These are phyloP conservation scores for Diaporthe longicolla DNA, from an alignment of 2,329 filamentous ascomycete species.

Conservation along the genomic window DNA sequence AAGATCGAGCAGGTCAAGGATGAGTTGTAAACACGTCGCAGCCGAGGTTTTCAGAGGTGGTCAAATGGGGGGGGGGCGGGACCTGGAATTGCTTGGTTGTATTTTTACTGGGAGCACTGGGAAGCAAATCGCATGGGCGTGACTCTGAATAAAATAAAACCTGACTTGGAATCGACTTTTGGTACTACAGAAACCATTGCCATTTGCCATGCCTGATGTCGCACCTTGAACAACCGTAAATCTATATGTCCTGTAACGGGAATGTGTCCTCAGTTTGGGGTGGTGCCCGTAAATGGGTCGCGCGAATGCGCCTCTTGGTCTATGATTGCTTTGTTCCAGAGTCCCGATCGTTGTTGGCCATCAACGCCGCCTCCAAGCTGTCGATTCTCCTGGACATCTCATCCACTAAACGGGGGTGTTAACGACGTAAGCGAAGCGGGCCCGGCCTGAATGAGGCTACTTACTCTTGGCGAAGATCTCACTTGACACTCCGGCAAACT, in stretches of 20 bases:
- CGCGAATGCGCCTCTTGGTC: not conserved
- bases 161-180: not conserved
- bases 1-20: slow-evolving; percentile 74
- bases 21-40: slow-evolving; percentile 70
- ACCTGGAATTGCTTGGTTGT: not conserved
- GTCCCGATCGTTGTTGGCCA: slow-evolving; percentile 66
- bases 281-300: not conserved
- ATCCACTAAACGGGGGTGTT: slow-evolving; percentile 76
- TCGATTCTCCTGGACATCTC: slow-evolving; percentile 92
- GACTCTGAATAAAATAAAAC: slow-evolving; percentile 21
- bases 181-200: not conserved
- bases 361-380: slow-evolving; percentile 81
- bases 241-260: not conserved
- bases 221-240: not conserved
- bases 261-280: not conserved
- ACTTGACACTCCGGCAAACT: slow-evolving; percentile 86
- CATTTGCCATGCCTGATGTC: not conserved
- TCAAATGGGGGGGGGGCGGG: not conserved
- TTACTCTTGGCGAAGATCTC: slow-evolving; percentile 92
- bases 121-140: not conserved
- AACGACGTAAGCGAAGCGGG: not conserved
- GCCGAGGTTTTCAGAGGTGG: slow-evolving; percentile 31
- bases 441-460: slow-evolving; percentile 50
- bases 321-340: slow-evolving; percentile 53
- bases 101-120: slow-evolving; percentile 27